These are phyloP conservation scores for Metroxylon sagu DNA, from an alignment of 176 grass and related monocot species.

Conservation along the genomic window DNA sequence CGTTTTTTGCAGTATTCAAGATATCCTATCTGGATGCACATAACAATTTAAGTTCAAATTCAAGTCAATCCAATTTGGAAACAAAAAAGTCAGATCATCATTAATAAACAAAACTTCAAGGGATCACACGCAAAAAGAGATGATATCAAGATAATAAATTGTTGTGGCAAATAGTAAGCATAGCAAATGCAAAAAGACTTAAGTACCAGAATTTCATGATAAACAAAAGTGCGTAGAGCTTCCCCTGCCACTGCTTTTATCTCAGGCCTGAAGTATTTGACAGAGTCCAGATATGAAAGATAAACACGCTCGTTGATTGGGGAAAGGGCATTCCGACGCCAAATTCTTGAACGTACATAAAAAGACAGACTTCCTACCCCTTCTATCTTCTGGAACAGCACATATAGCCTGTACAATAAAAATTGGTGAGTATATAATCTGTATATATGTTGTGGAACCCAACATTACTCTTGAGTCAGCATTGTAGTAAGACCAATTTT, in stretches of 20 bases:
- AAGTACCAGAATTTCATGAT: slow-evolving; percentile 98
- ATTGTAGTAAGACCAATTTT: no score
- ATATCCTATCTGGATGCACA: slow-evolving; percentile 86
- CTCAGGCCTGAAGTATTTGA: slow-evolving; percentile 98
- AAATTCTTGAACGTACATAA: slow-evolving; percentile 99
- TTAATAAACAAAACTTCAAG: background rate
- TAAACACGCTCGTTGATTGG: slow-evolving; percentile 90
- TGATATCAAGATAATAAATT: no score
- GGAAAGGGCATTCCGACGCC: slow-evolving; percentile 78
- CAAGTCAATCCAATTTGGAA: slow-evolving; percentile 5
- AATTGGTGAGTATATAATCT: slow-evolving; percentile 3
- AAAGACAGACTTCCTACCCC: slow-evolving; percentile 98
- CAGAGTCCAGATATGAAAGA: slow-evolving; percentile 98
- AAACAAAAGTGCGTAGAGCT: slow-evolving; percentile 82
- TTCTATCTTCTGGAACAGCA: slow-evolving; percentile 99
- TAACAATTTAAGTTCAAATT: slow-evolving; percentile 17
- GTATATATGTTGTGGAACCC: no score
- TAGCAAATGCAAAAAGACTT: background rate
- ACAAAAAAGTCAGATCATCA: background rate
- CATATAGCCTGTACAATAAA: slow-evolving; percentile 73
- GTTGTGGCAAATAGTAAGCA: no score
- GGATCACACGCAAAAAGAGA: no score
- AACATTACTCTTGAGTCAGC: no score
- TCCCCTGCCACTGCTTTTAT: slow-evolving; percentile 71
- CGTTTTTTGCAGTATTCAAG: slow-evolving; percentile 99